Conservation (phyloP, 202 grass and related monocot genomes). For the Elaeis oleifera region DNA sequence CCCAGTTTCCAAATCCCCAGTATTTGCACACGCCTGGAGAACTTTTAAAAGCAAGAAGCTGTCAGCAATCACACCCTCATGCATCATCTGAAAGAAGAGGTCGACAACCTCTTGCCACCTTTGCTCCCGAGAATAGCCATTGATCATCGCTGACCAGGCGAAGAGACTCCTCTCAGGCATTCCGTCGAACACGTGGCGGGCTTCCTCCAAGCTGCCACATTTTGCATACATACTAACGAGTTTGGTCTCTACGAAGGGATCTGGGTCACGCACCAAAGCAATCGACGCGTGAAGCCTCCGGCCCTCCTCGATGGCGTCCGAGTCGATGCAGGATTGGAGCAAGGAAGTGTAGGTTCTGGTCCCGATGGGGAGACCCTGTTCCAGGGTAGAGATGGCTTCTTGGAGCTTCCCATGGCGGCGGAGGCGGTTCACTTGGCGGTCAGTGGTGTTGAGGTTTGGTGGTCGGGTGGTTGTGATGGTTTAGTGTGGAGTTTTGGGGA, state of each 20-base stretch:
- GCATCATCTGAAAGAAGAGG: conserved; percentile 34
- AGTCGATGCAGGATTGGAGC: conserved; percentile 27
- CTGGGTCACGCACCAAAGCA: not conserved
- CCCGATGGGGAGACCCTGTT: not conserved
- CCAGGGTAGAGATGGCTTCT: conserved; percentile 14
- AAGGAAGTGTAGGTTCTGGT: conserved; percentile 15
- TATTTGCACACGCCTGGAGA: conserved; percentile 50
- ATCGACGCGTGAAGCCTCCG: conserved; percentile 20
- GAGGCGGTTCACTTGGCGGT: no score
- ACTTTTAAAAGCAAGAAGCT: conserved; percentile 74
- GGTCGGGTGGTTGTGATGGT: not conserved
- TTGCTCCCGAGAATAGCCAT: conserved; percentile 32
- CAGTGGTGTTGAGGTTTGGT: not conserved
- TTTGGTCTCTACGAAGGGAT: conserved; percentile 41
- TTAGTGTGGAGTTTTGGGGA: conserved; percentile 5
- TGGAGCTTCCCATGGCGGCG: conserved; percentile 12
- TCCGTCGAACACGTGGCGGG: conserved; percentile 43
- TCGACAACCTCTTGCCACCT: conserved; percentile 38
- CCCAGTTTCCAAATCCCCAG: conserved; percentile 38
- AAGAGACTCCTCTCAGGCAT: conserved; percentile 48
- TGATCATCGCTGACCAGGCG: conserved; percentile 65
- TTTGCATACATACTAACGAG: conserved; percentile 42
- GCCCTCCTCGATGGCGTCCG: conserved; percentile 15
- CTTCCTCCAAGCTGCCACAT: conserved; percentile 30
- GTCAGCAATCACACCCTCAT: conserved; percentile 48